Conservation (phyloP, 768 basidiomycete species). For the Tricholoma saponaceum region DNA sequence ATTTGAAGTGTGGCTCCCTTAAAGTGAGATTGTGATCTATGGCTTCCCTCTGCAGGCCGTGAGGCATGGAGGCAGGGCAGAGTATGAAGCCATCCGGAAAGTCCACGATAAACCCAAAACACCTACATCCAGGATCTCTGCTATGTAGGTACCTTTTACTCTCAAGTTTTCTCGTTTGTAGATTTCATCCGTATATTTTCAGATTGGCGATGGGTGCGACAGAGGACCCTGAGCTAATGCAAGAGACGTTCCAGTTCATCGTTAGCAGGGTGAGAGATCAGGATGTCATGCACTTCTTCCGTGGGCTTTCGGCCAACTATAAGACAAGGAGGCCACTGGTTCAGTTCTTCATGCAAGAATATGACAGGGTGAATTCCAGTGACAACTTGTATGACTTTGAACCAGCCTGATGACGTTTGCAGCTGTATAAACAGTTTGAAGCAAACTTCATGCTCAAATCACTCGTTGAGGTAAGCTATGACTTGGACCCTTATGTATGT, state of each 20-base stretch:
- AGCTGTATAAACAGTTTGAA: constrained; percentile 68
- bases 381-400: not conserved
- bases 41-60: constrained; percentile 47
- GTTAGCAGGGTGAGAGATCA: constrained; percentile 49
- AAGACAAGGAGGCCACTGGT: constrained; percentile 49
- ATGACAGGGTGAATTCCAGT: constrained; percentile 45
- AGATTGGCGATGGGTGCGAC: constrained; percentile 67
- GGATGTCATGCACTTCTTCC: constrained; percentile 63
- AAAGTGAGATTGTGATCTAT: not conserved
- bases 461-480: constrained; percentile 46
- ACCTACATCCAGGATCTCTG: constrained; percentile 66
- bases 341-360: constrained; percentile 67
- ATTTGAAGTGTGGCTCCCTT: not conserved
- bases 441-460: constrained; percentile 58
- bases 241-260: constrained; percentile 62
- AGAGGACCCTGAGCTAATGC: constrained; percentile 49
- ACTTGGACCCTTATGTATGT: constrained; percentile 8
- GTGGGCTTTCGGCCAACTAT: constrained; percentile 52
- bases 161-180: not conserved
- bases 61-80: constrained; percentile 64
- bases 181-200: constrained; percentile 10
- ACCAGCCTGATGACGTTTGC: not conserved
- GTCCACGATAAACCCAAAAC: constrained; percentile 72
- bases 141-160: constrained; percentile 46
- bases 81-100: constrained; percentile 68